Conservation (phyloP, 148 eudicot genomes). For the Pharnaceum exiguum region DNA sequence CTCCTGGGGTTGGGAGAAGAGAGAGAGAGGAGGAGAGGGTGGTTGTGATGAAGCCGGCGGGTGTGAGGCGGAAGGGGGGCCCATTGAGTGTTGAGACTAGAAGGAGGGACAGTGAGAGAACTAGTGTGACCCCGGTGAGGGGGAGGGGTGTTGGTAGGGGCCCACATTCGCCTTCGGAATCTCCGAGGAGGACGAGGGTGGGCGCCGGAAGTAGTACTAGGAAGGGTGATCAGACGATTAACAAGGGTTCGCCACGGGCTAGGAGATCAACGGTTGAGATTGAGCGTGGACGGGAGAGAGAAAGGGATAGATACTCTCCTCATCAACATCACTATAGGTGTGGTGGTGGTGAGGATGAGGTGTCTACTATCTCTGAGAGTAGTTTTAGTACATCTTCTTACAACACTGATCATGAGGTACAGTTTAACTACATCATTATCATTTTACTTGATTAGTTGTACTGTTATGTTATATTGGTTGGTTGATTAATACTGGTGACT, state of each 20-base stretch:
- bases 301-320: constrained; percentile 19
- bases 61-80: constrained; percentile 34
- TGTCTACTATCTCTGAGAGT: constrained; percentile 66
- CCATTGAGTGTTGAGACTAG: constrained; percentile 43
- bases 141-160: constrained; percentile 20
- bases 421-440: too few relatives aligned
- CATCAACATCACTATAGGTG: too few relatives aligned
- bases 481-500: background rate
- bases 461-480: background rate
- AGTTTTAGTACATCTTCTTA: constrained; percentile 63
- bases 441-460: background rate
- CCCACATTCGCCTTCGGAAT: constrained; percentile 36
- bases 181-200: constrained; percentile 46
- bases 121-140: too few relatives aligned
- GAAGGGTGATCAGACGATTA: constrained; percentile 41
- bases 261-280: constrained; percentile 35
- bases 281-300: constrained; percentile 18
- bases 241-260: constrained; percentile 39
- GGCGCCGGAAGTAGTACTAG: too few relatives aligned
- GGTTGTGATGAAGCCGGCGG: constrained; percentile 53
- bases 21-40: constrained; percentile 36
- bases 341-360: constrained; percentile 46
- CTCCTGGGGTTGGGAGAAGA: constrained; percentile 27
- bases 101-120: constrained; percentile 27
- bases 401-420: constrained; percentile 84